A percentile compares a stretch with the other conserved stretches of the same genome.
Evolutionary conservation across 306 rosid genomes (phyloP).

Genomic region (Pyrus betulifolia): DNA sequence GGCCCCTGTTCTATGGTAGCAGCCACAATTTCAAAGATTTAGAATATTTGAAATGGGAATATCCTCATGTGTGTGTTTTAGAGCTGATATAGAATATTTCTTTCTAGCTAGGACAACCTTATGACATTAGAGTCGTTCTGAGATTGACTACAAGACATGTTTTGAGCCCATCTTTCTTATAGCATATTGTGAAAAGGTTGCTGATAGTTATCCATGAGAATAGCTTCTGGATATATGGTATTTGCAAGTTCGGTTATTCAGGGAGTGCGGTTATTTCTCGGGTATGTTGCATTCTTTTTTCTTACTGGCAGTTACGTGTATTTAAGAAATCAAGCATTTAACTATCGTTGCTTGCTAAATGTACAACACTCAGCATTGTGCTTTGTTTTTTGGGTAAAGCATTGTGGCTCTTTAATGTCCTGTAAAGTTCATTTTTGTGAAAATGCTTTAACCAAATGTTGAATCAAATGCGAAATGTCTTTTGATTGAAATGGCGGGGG

Average conservation of each 20-base stretch:
- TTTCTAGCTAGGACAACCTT: neutral
- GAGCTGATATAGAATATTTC: too few species aligned
- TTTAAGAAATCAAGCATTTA: neutral
- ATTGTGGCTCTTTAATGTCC: neutral
- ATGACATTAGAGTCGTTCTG: neutral
- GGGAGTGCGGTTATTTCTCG: constrained; percentile 87
- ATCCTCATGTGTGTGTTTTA: too few species aligned
- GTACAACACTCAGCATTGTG: neutral
- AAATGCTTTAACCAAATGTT: neutral
- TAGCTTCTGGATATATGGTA: constrained; percentile 88
- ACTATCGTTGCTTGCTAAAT: neutral
- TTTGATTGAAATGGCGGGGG: too few species aligned
- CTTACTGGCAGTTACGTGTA: neutral
- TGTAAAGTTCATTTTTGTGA: neutral
- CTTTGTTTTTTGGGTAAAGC: neutral
- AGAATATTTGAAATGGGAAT: neutral
- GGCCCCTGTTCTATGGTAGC: neutral
- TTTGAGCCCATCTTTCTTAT: neutral
- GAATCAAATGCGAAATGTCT: too few species aligned
- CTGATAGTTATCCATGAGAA: constrained; percentile 70
- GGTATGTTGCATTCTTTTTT: constrained; percentile 33
- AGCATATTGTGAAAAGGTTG: constrained; percentile 17
- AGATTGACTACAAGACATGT: neutral
- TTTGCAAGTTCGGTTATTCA: constrained; percentile 52
- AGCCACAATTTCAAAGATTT: neutral